Conservation (phyloP, 176 grass and related monocot species). For the Avena sativa region DNA sequence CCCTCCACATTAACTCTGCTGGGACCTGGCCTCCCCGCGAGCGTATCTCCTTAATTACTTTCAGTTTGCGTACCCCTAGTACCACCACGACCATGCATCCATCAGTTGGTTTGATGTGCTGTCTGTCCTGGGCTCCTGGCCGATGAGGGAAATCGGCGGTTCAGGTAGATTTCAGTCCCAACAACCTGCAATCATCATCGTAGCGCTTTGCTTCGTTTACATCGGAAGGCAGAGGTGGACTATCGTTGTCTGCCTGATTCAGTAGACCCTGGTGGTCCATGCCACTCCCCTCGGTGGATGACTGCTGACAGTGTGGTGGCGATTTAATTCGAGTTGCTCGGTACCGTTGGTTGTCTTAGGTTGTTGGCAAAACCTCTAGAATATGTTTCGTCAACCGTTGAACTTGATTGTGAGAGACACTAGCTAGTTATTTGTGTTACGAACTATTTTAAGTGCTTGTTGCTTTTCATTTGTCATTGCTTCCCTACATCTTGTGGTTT, state of each 20-base stretch:
- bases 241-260: conserved; percentile 26
- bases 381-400: too few species aligned
- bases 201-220: neutral
- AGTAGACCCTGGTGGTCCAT: conserved; percentile 6
- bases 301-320: neutral
- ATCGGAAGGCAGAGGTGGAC: neutral
- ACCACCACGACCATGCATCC: neutral
- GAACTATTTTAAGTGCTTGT: too few species aligned
- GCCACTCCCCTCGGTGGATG: neutral
- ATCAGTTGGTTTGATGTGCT: neutral
- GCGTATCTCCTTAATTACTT: neutral
- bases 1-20: conserved; percentile 40
- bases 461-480: too few species aligned
- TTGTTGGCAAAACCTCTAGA: neutral
- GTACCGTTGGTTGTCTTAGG: conserved; percentile 3
- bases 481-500: too few species aligned
- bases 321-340: conserved; percentile 39
- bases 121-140: conserved; percentile 11
- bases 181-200: conserved; percentile 24
- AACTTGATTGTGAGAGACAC: too few species aligned
- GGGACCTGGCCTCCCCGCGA: conserved; percentile 36
- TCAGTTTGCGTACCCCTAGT: neutral
- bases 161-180: conserved; percentile 17
- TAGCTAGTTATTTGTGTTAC: too few species aligned
- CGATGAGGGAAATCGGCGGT: neutral